These are phyloP conservation scores for Pleurotus cornucopiae DNA, from an alignment of 768 basidiomycete species.

Conservation along the genomic window DNA sequence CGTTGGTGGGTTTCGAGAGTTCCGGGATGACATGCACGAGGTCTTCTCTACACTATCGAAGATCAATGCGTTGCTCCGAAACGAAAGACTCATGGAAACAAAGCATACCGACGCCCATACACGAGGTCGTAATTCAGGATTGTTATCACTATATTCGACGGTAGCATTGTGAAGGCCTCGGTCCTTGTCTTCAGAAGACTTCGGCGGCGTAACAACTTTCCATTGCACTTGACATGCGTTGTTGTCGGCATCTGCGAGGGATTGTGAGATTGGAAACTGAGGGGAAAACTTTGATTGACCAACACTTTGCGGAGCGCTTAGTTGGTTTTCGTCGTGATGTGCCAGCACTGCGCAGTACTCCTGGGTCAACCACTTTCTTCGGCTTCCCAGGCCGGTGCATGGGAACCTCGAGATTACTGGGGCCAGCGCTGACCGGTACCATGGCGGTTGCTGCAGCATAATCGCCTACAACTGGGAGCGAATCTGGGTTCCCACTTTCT, in stretches of 20 bases:
- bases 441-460: not conserved
- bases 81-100: not conserved
- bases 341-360: not conserved
- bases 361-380: constrained; percentile 1
- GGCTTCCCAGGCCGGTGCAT: not conserved
- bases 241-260: not conserved
- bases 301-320: not conserved
- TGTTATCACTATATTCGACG: not conserved
- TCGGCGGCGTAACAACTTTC: not conserved
- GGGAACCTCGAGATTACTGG: no score
- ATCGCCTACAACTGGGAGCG: not conserved
- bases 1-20: not conserved
- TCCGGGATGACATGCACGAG: not conserved
- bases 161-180: not conserved
- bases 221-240: not conserved
- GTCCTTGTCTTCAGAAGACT: not conserved
- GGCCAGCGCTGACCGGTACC: not conserved
- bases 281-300: not conserved
- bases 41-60: constrained; percentile 1
- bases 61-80: not conserved
- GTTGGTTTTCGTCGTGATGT: not conserved
- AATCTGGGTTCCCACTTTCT: no score
- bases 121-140: not conserved
- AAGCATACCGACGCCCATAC: constrained; percentile 1
- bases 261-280: not conserved